phyloP scores from a whole-genome alignment of 2,329 filamentous ascomycete genomes.

The Claviceps sorghi region DNA sequence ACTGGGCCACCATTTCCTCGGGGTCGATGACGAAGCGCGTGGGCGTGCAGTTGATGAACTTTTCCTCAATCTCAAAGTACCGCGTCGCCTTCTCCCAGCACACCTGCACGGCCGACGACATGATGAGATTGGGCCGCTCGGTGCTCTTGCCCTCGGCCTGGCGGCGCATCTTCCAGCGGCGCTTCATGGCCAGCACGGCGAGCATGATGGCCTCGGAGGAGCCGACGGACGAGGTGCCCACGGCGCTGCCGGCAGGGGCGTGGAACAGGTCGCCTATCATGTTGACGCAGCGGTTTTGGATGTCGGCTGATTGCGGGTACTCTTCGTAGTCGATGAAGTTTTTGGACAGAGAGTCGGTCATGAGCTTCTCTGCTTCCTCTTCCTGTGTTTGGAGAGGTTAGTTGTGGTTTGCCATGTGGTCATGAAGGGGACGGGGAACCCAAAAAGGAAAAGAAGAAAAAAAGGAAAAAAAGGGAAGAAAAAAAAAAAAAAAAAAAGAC shows the following conservation, averaged over 20 bases:
- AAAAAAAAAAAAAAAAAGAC: constrained; percentile 34
- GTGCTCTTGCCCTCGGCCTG: constrained; percentile 67
- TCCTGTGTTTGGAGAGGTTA: constrained; percentile 44
- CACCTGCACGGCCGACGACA: constrained; percentile 92
- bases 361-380: constrained; percentile 34
- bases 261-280: constrained; percentile 88
- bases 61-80: constrained; percentile 90
- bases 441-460: background rate
- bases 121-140: constrained; percentile 79
- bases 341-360: constrained; percentile 81
- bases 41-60: constrained; percentile 51
- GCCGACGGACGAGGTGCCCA: constrained; percentile 80
- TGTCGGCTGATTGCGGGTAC: constrained; percentile 66
- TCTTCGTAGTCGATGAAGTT: constrained; percentile 92
- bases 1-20: constrained; percentile 35
- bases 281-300: constrained; percentile 82
- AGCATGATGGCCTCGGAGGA: constrained; percentile 77
- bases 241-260: constrained; percentile 53
- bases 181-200: constrained; percentile 8
- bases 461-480: constrained; percentile 25
- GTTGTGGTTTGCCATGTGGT: constrained; percentile 19
- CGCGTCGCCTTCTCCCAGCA: constrained; percentile 90
- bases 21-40: constrained; percentile 52
- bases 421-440: background rate
- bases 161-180: constrained; percentile 43